phyloP scores from a whole-genome alignment of 768 basidiomycete genomes.

The Hericium rajendrae region DNA sequence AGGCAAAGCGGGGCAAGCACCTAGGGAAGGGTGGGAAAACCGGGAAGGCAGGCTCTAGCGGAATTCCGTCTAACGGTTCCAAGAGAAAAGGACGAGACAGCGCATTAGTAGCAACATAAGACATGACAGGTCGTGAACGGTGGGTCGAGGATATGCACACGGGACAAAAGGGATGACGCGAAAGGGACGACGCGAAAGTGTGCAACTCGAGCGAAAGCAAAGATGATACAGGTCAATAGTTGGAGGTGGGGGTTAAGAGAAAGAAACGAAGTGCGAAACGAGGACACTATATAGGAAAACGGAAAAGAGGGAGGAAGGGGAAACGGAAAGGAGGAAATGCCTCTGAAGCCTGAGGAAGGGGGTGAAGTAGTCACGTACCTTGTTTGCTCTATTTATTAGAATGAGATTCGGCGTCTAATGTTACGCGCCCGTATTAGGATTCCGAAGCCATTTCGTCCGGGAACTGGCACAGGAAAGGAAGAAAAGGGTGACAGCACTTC shows the following conservation, averaged over 20 bases:
- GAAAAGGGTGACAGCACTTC: no score
- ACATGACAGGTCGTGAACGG: slow-evolving; percentile 2
- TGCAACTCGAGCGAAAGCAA: slow-evolving; percentile 8
- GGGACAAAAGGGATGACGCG: slow-evolving; percentile 7
- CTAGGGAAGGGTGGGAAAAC: slow-evolving; percentile 5
- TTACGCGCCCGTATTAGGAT: no score
- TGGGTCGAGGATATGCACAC: background rate
- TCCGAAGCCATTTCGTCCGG: no score
- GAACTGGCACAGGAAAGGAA: no score
- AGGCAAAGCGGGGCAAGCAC: background rate
- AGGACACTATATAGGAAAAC: slow-evolving; percentile 1
- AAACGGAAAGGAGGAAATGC: background rate
- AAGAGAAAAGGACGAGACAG: slow-evolving; percentile 1
- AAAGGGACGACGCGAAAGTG: slow-evolving; percentile 8
- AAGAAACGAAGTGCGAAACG: slow-evolving; percentile 9
- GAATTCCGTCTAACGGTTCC: slow-evolving; percentile 12
- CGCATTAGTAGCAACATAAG: background rate
- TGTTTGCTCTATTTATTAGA: background rate
- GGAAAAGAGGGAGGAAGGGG: background rate
- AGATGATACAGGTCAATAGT: slow-evolving; percentile 8
- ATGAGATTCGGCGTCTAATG: no score
- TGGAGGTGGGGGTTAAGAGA: background rate
- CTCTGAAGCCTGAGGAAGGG: background rate
- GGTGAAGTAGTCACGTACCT: background rate
- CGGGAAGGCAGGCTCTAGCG: slow-evolving; percentile 11